Base-by-base conservation (phyloP, 441 rosid genomes). In the Theobroma grandiflorum region DNA sequence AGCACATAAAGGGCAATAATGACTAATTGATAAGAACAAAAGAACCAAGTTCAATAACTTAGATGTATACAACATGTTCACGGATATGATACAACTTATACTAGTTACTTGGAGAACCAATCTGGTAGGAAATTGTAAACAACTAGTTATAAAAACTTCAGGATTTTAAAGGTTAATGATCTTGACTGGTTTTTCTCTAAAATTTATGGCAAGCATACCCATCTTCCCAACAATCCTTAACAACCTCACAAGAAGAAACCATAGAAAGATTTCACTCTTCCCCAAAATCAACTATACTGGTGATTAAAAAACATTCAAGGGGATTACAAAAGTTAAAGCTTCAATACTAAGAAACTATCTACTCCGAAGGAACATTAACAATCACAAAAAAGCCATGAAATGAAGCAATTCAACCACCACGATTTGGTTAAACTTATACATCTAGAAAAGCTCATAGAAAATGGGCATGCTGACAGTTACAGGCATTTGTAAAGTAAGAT, bases 151-250 rank as follows among this genome's bases (percentile, higher is more conserved):
- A 70, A 70, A 20, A 49, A 49, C 42, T 15, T 15, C 15, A 7
- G 35, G 59, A 49, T 31, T 70, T 31, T 50, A 70, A n/a, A 38
- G 33, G 16, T 4, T 55, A 31, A 20, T 11, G 31, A 59, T 73
- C 77, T 73, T 38, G 18, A 38, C 35, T 10, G 33, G 52, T 43
- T 2, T 20, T 20, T 68, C 37, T 20, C 72, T 22, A 68, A 22
- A 40, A 68, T 43, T 45, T 11, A 68, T 16, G 69, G 69, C 69
- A 64, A 2, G 6, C 45, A 37, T 37, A 37, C 8, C 42, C 35
- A 35, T 63, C 68, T 64, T 64, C 69, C 45, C 69, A 65, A 52
- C 43, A 72, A 72, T 15, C 42, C 42, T 33, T 33, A 4, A 15
- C 53, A 20, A n/a, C 7, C 47, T n/a, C 31, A 0, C 14, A 8